phyloP scores from a whole-genome alignment of 805 yeast species.

The Maudiozyma bulderi region DNA sequence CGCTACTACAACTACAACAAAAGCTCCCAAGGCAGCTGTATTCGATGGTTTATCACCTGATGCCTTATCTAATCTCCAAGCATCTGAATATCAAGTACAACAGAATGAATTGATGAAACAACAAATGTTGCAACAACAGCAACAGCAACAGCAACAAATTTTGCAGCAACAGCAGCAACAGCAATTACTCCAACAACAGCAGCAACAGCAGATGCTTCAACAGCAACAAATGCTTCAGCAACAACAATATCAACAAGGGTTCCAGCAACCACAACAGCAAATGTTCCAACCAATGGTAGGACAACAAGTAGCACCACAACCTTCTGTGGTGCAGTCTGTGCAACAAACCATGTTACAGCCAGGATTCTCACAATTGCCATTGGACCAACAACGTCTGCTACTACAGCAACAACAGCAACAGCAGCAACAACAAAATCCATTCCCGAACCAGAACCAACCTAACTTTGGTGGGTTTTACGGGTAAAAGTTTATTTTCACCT shows the following conservation, averaged over 20 bases:
- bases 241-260: conserved; percentile 1
- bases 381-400: neutral
- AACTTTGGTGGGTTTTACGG: neutral
- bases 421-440: neutral
- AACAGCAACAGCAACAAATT: conserved; percentile 3
- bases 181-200: too few relatives aligned
- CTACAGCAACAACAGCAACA: conserved; percentile 1
- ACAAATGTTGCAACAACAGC: conserved; percentile 5
- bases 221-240: conserved; percentile 3
- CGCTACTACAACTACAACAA: neutral
- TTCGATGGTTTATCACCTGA: conserved; percentile 8
- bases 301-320: neutral
- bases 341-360: neutral
- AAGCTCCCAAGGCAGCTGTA: conserved; percentile 7
- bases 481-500: neutral
- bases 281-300: neutral
- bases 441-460: neutral
- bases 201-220: neutral
- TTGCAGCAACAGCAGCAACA: neutral
- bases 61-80: neutral
- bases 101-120: conserved; percentile 13
- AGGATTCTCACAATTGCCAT: neutral
- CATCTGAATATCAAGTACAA: conserved; percentile 10
- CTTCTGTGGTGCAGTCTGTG: neutral
- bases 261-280: conserved; percentile 1